Conservation (phyloP, 495 filamentous ascomycete genomes). For the Penicilliopsis zonata region DNA sequence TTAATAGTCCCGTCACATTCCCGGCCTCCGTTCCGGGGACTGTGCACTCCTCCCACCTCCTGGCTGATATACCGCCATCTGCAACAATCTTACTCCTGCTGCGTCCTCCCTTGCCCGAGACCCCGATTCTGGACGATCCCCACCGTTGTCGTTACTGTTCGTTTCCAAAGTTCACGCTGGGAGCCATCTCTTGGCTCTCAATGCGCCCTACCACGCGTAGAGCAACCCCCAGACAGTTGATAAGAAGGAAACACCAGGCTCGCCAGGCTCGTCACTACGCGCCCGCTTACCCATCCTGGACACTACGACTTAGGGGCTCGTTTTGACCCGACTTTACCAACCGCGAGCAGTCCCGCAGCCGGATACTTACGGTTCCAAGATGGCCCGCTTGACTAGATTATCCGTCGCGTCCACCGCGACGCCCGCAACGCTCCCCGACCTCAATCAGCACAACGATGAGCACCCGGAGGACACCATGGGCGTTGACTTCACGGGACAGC, state of each 20-base stretch:
- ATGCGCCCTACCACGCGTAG: constrained; percentile 1
- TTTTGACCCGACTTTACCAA: too few relatives aligned
- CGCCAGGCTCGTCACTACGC: too few relatives aligned
- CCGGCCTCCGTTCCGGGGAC: constrained; percentile 1
- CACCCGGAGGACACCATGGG: constrained; percentile 23
- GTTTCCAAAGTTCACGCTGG: background rate
- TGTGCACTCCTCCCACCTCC: constrained; percentile 1
- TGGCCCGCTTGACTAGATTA: constrained; percentile 13
- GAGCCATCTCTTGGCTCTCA: background rate
- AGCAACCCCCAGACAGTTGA: background rate
- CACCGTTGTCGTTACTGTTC: background rate
- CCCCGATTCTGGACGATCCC: background rate
- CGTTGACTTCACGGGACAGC: constrained; percentile 31
- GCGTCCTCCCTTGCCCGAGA: background rate
- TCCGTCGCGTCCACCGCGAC: constrained; percentile 19
- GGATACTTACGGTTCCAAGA: constrained; percentile 17
- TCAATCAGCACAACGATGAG: constrained; percentile 16
- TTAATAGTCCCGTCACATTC: constrained; percentile 1
- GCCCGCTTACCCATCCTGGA: too few relatives aligned
- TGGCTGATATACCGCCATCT: background rate
- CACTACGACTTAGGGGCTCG: too few relatives aligned
- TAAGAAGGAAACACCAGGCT: too few relatives aligned
- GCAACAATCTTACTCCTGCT: background rate
- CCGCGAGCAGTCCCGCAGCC: too few relatives aligned
- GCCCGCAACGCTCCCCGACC: constrained; percentile 21